These are phyloP conservation scores for Colletotrichum simmondsii DNA, from an alignment of 2,329 filamentous ascomycete genomes.

Conservation along the genomic window DNA sequence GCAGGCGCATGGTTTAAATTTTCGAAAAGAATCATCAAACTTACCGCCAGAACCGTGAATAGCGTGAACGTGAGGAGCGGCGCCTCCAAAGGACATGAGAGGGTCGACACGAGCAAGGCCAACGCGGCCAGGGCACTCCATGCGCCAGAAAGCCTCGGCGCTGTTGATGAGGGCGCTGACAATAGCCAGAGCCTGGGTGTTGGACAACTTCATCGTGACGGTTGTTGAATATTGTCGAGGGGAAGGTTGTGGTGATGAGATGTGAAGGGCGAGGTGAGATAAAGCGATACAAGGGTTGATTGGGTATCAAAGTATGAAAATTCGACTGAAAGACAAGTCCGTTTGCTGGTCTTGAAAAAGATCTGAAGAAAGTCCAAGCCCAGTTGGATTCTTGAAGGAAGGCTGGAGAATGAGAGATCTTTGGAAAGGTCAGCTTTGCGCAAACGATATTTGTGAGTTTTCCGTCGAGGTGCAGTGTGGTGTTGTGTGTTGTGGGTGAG, in stretches of 20 bases:
- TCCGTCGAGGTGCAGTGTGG: neutral
- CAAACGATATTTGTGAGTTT: constrained; percentile 19
- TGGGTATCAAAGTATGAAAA: constrained; percentile 28
- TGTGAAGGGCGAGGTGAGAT: neutral
- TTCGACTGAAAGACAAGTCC: constrained; percentile 38
- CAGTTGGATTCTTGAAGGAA: constrained; percentile 14
- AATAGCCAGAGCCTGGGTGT: neutral
- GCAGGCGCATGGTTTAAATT: neutral
- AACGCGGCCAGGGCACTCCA: constrained; percentile 80
- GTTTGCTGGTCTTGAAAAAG: constrained; percentile 39
- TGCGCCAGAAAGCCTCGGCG: constrained; percentile 84
- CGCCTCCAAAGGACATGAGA: constrained; percentile 70
- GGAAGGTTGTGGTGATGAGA: neutral
- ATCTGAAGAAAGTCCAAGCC: constrained; percentile 2
- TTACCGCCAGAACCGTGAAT: constrained; percentile 82
- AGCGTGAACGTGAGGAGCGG: constrained; percentile 76
- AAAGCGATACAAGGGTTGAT: constrained; percentile 21
- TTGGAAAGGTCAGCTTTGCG: neutral
- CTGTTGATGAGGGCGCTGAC: constrained; percentile 32
- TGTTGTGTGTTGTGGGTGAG: neutral
- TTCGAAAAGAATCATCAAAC: constrained; percentile 46
- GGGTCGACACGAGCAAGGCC: constrained; percentile 82
- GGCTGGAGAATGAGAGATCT: neutral
- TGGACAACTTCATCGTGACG: constrained; percentile 25
- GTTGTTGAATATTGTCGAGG: constrained; percentile 34